phyloP scores from a whole-genome alignment of 805 yeast genomes.

The Schwanniomyces polymorphus region DNA sequence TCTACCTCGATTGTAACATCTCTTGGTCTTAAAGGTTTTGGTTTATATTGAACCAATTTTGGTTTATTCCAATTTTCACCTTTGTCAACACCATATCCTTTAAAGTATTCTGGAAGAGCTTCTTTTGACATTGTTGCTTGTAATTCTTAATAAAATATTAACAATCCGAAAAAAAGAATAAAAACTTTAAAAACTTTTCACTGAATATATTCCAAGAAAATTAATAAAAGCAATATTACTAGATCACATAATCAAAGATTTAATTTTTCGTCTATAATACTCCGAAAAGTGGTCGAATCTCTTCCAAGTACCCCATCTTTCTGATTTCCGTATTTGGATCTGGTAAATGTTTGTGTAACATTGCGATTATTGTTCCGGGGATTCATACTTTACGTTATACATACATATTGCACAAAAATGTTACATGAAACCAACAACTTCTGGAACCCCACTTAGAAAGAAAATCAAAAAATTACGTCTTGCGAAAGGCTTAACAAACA shows the following conservation, averaged over 20 bases:
- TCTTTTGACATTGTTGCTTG: not conserved
- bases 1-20: constrained; percentile 57
- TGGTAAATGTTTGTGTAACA: no score
- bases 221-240: not conserved
- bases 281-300: not conserved
- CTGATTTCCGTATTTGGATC: no score
- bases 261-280: not conserved
- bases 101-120: constrained; percentile 21
- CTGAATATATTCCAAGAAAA: not conserved
- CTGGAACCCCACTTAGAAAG: no score
- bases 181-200: not conserved
- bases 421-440: no score
- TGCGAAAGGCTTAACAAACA: no score
- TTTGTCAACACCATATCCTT: constrained; percentile 27
- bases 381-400: no score
- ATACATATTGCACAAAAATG: no score
- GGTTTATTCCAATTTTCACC: constrained; percentile 25
- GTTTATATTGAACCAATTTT: constrained; percentile 22
- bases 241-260: not conserved
- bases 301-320: not conserved
- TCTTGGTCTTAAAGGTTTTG: constrained; percentile 18
- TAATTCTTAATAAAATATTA: not conserved
- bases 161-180: no score
- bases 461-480: no score
- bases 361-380: no score